Evolutionary conservation across 306 rosid genomes (phyloP), one percentile per base, ranked within the genome.

Genomic region (Purshia tridentata): DNA sequence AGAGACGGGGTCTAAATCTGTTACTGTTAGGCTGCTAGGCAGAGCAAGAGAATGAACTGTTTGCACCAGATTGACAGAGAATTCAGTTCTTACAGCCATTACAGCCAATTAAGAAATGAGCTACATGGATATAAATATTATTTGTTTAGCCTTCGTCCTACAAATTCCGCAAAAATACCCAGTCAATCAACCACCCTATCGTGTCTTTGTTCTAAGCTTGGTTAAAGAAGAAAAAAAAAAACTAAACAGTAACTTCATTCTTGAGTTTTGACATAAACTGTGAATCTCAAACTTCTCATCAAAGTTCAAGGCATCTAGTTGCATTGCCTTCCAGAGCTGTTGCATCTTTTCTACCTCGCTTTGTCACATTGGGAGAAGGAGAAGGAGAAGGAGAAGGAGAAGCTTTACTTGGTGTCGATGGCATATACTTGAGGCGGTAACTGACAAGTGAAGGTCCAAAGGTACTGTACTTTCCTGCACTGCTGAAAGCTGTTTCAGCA

Each of bases 381-480:
- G 77, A 52, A 49, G 65, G 6, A 35, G 77, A 52, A 49, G 61
- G 47, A 35, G 77, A 42, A 59, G 69, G 6, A 35, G 77, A 52
- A 49, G 65, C 83, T 67, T 79, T 83, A 37, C 15, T 46, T 11
- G 79, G 84, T 35, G 70, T 46, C 2, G 78, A 52, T 8, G 86
- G 72, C 60, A 84, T 60, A 75, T 81, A 87, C 88, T 85, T 91
- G 86, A 93, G 97, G 56, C 89, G 83, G 82, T 93, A 93, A 69
- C 97, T 85, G 64, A 82, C 82, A 48, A 86, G 91, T 49, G 97
- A 80, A 72, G 96, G 92, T 66, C 98, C 97, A 53, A 93, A 93
- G 23, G 78, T 84, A 79, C 88, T 84, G 76, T 86, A 89, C 76
- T 91, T 91, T 73, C 98, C 96, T 11, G 96, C 86, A 73, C 92